Percentiles rank a stretch among this genome's conserved stretches.
phyloP scores from a whole-genome alignment of 768 basidiomycete genomes.

The Suillus spraguei region DNA sequence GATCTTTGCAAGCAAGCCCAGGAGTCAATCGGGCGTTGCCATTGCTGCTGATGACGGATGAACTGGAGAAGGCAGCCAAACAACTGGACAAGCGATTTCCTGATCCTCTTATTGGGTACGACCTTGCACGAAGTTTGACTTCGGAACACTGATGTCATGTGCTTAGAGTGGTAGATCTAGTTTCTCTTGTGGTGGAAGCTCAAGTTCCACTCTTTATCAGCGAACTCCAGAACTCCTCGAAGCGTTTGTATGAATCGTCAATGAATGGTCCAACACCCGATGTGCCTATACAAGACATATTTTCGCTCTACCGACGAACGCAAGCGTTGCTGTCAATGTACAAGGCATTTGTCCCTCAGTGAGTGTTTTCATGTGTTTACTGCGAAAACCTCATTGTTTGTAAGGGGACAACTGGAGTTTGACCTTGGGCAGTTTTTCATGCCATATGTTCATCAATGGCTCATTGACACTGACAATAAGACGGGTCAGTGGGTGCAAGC shows the following conservation, averaged over 20 bases:
- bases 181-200: constrained; percentile 71
- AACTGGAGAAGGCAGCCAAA: constrained; percentile 86
- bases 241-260: constrained; percentile 78
- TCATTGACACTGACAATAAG: constrained; percentile 85
- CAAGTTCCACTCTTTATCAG: constrained; percentile 64
- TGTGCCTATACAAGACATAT: constrained; percentile 88
- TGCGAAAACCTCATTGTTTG: constrained; percentile 12
- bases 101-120: constrained; percentile 79
- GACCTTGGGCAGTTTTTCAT: constrained; percentile 82
- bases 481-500: constrained; percentile 94
- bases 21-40: constrained; percentile 85
- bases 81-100: constrained; percentile 85
- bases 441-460: constrained; percentile 86
- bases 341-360: constrained; percentile 80
- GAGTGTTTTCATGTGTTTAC: constrained; percentile 29
- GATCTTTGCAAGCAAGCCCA: constrained; percentile 64
- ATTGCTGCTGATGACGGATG: constrained; percentile 81
- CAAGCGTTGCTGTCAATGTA: constrained; percentile 80
- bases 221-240: constrained; percentile 70
- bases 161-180: constrained; percentile 69
- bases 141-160: constrained; percentile 8
- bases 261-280: constrained; percentile 88
- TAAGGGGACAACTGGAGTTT: constrained; percentile 61
- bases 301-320: constrained; percentile 80
- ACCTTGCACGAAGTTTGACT: constrained; percentile 3